Evolutionary conservation across 768 basidiomycete species (phyloP), one percentile per base, ranked within the genome.

Genomic region (Hebeloma cylindrosporum): DNA sequence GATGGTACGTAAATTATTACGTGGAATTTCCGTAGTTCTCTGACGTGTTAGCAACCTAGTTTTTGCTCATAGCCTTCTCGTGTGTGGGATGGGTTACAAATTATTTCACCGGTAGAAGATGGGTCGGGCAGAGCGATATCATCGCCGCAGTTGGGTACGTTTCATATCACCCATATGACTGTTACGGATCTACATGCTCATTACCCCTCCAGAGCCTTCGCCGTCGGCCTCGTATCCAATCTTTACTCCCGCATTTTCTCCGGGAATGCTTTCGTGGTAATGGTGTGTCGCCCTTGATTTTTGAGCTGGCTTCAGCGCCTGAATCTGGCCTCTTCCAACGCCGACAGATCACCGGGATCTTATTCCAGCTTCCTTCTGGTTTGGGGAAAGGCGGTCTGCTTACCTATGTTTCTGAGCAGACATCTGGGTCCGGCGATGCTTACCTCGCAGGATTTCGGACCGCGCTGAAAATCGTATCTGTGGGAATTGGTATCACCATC

Each of bases 281-380:
- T 90, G 80, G 86, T 88, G 31, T 26, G 74, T 63, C 10, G 3
- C 35, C 17, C 20, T 13, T 23, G 17, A 33, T 3, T 14, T 26
- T 42, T 35, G 22, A 13, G 18, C 23, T 25, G 30, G 23, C 34
- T 40, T 13, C 34, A n/a, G 13, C 11, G 8, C 13, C 26, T 5
- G 7, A 29, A 25, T 38, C 68, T 43, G 9, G 7, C 14, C 18
- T 23, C 22, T 16, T 36, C 14, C 20, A 17, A 37, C 16, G 40
- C 31, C 2, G 6, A 20, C 34, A 72, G 69, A 83, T 88, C 51
- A 87, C 85, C 0, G 88, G 85, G 17, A 86, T 93, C 36, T 71
- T 92, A 11, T 87, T 92, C 68, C 91, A 93, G 65, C 74, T 93
- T 1, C 90, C 89, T 0, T 87, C 85, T 6, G 90, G 89, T 28